Evolutionary conservation across 1,139 yeast species (phyloP).

Genomic region (Yamadazyma membranifaciens): DNA sequence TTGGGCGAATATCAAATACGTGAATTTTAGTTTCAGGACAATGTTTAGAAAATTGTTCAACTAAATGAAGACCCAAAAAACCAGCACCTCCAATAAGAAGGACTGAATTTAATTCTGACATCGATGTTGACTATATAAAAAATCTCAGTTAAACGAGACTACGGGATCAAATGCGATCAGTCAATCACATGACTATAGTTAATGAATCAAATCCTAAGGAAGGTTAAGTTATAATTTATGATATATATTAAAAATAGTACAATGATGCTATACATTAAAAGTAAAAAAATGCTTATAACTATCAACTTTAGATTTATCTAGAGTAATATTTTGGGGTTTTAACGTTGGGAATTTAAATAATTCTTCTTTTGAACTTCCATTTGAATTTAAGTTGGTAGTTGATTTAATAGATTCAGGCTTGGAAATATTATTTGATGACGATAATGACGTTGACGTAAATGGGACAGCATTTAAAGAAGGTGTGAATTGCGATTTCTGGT

Average conservation of each 20-base stretch:
- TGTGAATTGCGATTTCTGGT: not conserved
- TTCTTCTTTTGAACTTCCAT: not conserved
- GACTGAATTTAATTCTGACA: constrained; percentile 51
- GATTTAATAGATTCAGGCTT: not conserved
- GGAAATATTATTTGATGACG: not conserved
- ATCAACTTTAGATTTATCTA: constrained; percentile 28
- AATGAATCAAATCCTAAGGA: no score
- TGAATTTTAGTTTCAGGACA: constrained; percentile 72
- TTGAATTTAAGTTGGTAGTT: not conserved
- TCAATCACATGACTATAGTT: no score
- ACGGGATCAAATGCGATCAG: not conserved
- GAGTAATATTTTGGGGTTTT: constrained; percentile 12
- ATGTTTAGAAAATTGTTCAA: constrained; percentile 74
- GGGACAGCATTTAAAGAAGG: constrained; percentile 4
- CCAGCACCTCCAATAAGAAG: constrained; percentile 93
- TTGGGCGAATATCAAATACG: constrained; percentile 87
- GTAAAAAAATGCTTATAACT: constrained; percentile 26
- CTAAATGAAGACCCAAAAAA: constrained; percentile 86
- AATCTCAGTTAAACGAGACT: no score
- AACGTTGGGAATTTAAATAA: constrained; percentile 9
- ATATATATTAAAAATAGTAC: constrained; percentile 1
- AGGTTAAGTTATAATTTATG: no score
- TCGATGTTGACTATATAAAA: not conserved
- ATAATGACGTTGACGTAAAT: not conserved
- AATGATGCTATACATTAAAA: constrained; percentile 18